A percentile compares a stretch with the other conserved stretches of the same genome.
phyloP scores from a whole-genome alignment of 495 filamentous ascomycete species.

The Stereocaulon alpinum region DNA sequence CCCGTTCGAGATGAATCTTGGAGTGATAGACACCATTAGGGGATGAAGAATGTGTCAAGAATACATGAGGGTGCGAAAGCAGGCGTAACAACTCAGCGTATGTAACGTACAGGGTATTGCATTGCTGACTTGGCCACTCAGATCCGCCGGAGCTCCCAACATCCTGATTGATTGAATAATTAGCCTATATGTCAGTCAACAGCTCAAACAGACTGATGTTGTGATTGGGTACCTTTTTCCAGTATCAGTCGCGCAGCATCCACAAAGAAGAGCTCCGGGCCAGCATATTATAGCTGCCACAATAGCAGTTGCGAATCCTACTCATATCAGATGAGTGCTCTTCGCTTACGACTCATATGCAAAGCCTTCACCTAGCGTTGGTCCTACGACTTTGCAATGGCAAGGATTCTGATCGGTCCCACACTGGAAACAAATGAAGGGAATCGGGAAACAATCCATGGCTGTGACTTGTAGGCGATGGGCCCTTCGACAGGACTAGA shows the following conservation, averaged over 20 bases:
- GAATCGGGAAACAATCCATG: conserved; percentile 35
- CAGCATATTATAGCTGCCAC: conserved; percentile 49
- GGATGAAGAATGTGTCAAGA: no score
- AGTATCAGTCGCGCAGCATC: conserved; percentile 45
- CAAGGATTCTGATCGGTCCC: conserved; percentile 52
- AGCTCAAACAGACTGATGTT: not conserved
- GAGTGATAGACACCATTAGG: not conserved
- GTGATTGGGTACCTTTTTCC: conserved; percentile 42
- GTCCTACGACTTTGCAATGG: conserved; percentile 52
- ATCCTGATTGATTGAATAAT: conserved; percentile 30
- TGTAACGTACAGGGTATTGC: conserved; percentile 33
- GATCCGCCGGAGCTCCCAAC: conserved; percentile 44
- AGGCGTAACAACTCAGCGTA: no score
- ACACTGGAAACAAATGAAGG: conserved; percentile 39
- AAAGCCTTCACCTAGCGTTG: conserved; percentile 39
- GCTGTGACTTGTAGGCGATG: not conserved
- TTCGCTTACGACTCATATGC: not conserved
- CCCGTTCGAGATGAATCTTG: not conserved
- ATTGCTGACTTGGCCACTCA: conserved; percentile 43
- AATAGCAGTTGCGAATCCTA: conserved; percentile 38
- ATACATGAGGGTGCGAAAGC: no score
- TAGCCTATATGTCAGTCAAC: conserved; percentile 10
- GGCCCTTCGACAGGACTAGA: no score
- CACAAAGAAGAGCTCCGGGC: conserved; percentile 49
- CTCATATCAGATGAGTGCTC: not conserved